Conservation (phyloP, 495 filamentous ascomycete species). For the Talaromyces proteolyticus region DNA sequence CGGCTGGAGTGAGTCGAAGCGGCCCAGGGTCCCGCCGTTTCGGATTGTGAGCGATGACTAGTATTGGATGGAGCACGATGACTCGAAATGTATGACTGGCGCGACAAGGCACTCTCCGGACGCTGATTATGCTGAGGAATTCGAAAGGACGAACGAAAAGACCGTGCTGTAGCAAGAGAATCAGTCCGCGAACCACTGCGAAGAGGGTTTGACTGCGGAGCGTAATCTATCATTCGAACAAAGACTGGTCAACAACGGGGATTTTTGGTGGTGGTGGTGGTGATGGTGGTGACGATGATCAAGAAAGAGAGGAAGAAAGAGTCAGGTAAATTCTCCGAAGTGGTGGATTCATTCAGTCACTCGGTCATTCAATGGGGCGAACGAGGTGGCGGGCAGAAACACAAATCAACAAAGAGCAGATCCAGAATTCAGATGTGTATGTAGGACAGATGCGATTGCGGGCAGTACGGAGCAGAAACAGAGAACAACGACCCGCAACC, state of each 20-base stretch:
- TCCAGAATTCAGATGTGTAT: too few relatives aligned
- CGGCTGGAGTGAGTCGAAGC: conserved; percentile 20
- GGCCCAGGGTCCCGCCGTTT: not conserved
- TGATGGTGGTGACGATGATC: too few relatives aligned
- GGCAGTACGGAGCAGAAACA: too few relatives aligned
- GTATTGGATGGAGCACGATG: not conserved
- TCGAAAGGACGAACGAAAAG: conserved; percentile 1
- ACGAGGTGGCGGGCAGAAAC: too few relatives aligned
- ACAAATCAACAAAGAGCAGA: too few relatives aligned
- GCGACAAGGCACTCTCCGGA: conserved; percentile 1
- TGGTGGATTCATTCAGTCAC: too few relatives aligned
- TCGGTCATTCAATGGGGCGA: too few relatives aligned
- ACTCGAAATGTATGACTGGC: conserved; percentile 3
- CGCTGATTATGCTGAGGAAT: not conserved
- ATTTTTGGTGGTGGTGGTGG: too few relatives aligned
- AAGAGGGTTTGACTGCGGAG: not conserved
- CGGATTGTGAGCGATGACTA: not conserved
- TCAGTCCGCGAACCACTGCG: conserved; percentile 4
- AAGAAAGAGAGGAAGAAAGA: too few relatives aligned
- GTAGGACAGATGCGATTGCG: too few relatives aligned
- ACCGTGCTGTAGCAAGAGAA: conserved; percentile 5
- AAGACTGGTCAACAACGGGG: not conserved
- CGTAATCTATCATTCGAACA: not conserved
- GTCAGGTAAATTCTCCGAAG: too few relatives aligned
- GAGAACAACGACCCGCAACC: too few relatives aligned